Percentiles rank a stretch among this genome's conserved stretches.
Conservation (phyloP, 2,329 filamentous ascomycete genomes). For the Dryadomyces quercivorus region DNA sequence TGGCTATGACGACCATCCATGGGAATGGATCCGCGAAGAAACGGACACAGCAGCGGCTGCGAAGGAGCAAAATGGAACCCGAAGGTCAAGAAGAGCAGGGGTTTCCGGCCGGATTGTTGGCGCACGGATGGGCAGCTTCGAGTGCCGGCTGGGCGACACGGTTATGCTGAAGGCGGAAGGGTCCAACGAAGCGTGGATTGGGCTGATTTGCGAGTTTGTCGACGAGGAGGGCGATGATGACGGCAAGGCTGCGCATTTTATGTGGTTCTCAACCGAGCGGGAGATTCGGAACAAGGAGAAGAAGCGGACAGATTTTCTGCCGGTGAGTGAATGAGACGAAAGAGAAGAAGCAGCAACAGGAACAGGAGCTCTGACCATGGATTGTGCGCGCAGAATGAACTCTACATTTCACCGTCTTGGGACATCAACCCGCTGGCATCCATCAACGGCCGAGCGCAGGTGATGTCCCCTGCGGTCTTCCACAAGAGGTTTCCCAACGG, state of each 20-base stretch:
- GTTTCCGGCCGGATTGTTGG: conserved; percentile 53
- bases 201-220: conserved; percentile 72
- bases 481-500: conserved; percentile 59
- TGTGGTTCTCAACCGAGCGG: conserved; percentile 91
- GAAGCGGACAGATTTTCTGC: conserved; percentile 68
- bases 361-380: neutral
- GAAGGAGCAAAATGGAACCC: neutral
- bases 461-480: conserved; percentile 65
- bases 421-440: conserved; percentile 79
- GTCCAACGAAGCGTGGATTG: conserved; percentile 81
- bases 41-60: conserved; percentile 5
- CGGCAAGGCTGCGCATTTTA: conserved; percentile 73
- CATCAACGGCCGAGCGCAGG: conserved; percentile 77
- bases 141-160: conserved; percentile 69
- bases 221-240: conserved; percentile 53
- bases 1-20: conserved; percentile 56
- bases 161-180: conserved; percentile 83
- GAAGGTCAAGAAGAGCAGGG: conserved; percentile 21
- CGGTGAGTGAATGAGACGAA: conserved; percentile 30
- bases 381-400: conserved; percentile 53
- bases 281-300: conserved; percentile 77
- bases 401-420: conserved; percentile 80
- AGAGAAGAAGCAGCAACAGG: neutral
- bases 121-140: conserved; percentile 69
- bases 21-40: conserved; percentile 65